These are phyloP conservation scores for Coemansia sp. DNA, from an alignment of 192 early-diverging fungal genomes.

Conservation along the genomic window DNA sequence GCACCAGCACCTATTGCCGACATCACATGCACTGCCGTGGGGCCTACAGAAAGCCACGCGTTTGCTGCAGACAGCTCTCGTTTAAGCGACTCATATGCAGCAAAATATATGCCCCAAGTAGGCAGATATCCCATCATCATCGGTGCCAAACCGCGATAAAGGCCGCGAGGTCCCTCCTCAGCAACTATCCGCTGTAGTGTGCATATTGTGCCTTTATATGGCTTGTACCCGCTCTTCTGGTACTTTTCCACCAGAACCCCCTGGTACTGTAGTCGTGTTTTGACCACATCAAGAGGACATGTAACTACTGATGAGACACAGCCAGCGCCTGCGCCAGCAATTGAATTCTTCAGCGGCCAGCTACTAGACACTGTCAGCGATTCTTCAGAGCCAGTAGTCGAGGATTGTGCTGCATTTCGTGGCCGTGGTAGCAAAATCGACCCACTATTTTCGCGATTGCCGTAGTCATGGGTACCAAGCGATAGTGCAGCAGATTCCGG, in stretches of 20 bases:
- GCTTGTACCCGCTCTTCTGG: constrained; percentile 20
- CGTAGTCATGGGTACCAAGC: not conserved
- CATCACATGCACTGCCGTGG: constrained; percentile 70
- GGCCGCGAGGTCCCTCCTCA: constrained; percentile 83
- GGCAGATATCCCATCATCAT: constrained; percentile 88
- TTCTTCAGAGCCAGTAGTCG: not conserved
- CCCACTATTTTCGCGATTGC: not conserved
- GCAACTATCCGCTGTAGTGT: constrained; percentile 69
- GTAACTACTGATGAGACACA: constrained; percentile 78
- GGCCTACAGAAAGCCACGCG: constrained; percentile 1
- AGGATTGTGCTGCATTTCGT: not conserved
- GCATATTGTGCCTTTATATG: constrained; percentile 55
- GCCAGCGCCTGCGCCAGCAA: constrained; percentile 82
- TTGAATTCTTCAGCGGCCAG: constrained; percentile 63
- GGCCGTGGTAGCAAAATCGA: not conserved
- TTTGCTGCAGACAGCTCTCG: constrained; percentile 20
- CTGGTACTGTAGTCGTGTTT: constrained; percentile 92
- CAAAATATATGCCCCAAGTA: constrained; percentile 91
- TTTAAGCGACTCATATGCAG: constrained; percentile 83
- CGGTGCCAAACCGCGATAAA: constrained; percentile 86
- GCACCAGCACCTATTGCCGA: constrained; percentile 86
- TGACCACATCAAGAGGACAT: constrained; percentile 93
- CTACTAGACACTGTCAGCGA: not conserved
- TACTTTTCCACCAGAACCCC: constrained; percentile 32
- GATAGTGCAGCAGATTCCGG: constrained; percentile 23